phyloP scores from a whole-genome alignment of 331 rosid species.

The Dryas integrifolia region DNA sequence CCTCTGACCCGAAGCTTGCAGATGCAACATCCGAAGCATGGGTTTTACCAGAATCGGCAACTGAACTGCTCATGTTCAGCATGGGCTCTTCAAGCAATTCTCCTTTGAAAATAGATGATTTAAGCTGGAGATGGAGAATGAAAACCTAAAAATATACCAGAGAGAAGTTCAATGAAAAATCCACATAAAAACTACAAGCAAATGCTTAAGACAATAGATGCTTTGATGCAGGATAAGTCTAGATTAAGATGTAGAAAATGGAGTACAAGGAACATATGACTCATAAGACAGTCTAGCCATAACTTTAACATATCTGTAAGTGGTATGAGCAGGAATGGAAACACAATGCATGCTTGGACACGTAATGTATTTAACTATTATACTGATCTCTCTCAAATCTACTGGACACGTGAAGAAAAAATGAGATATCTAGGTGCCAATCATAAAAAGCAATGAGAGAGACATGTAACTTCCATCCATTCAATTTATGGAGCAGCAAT shows the following conservation, averaged over 20 bases:
- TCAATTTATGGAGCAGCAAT: not conserved
- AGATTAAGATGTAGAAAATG: not conserved
- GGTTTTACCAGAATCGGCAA: conserved; percentile 40
- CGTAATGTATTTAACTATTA: not conserved
- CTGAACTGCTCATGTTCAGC: conserved; percentile 34
- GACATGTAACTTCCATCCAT: not conserved
- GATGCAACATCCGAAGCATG: conserved; percentile 50
- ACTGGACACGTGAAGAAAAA: not conserved
- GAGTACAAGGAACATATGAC: not conserved
- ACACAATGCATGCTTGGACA: not conserved
- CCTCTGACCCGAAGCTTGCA: conserved; percentile 83
- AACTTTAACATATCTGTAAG: not conserved
- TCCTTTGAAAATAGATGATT: conserved; percentile 46
- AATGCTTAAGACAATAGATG: not conserved
- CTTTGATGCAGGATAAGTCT: not conserved
- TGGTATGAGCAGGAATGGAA: too few relatives aligned
- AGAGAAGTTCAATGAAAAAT: conserved; percentile 12
- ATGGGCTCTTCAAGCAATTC: conserved; percentile 45
- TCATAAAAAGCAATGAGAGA: not conserved
- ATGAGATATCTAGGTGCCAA: not conserved
- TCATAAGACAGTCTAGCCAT: not conserved
- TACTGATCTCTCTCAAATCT: not conserved
- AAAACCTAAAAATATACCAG: conserved; percentile 47
- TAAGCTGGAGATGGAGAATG: conserved; percentile 67
- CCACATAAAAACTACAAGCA: not conserved